Conservation (phyloP, 441 rosid species). For the Capsella rubella region DNA sequence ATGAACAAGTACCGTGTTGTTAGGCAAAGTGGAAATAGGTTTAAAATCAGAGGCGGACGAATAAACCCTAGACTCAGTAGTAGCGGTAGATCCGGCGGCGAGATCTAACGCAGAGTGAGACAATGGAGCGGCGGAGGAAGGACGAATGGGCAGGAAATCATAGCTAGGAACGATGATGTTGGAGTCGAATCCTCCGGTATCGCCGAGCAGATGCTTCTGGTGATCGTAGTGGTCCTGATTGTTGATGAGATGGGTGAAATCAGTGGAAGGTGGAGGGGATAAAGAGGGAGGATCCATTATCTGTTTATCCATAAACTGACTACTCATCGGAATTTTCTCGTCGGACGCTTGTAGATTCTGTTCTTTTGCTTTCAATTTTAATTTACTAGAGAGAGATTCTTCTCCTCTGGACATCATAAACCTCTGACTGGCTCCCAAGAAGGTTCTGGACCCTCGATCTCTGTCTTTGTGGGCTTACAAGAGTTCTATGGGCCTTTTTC, state of each 20-base stretch:
- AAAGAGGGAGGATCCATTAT: slow-evolving; percentile 44
- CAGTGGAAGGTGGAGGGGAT: slow-evolving; percentile 9
- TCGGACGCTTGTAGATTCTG: neutral
- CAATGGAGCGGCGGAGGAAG: slow-evolving; percentile 20
- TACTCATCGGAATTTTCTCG: slow-evolving; percentile 47
- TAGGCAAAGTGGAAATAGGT: neutral
- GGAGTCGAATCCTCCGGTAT: slow-evolving; percentile 33
- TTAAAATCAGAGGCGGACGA: slow-evolving; percentile 41
- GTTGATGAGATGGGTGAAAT: slow-evolving; percentile 44
- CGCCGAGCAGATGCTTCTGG: slow-evolving; percentile 34
- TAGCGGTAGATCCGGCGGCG: slow-evolving; percentile 30
- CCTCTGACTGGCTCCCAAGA: too few species aligned
- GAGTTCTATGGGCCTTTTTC: too few species aligned
- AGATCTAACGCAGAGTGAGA: neutral
- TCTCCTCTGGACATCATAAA: too few species aligned
- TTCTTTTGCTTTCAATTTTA: too few species aligned
- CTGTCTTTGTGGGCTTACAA: too few species aligned
- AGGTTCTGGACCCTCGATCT: too few species aligned
- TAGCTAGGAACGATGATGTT: slow-evolving; percentile 65
- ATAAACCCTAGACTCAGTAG: slow-evolving; percentile 39
- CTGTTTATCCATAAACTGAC: slow-evolving; percentile 55
- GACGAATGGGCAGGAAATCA: slow-evolving; percentile 84
- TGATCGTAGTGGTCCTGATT: slow-evolving; percentile 48
- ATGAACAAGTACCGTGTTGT: slow-evolving; percentile 38
- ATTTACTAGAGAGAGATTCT: too few species aligned